Base-by-base conservation (phyloP, 345 rosid genomes). In the Citrus sp. region DNA sequence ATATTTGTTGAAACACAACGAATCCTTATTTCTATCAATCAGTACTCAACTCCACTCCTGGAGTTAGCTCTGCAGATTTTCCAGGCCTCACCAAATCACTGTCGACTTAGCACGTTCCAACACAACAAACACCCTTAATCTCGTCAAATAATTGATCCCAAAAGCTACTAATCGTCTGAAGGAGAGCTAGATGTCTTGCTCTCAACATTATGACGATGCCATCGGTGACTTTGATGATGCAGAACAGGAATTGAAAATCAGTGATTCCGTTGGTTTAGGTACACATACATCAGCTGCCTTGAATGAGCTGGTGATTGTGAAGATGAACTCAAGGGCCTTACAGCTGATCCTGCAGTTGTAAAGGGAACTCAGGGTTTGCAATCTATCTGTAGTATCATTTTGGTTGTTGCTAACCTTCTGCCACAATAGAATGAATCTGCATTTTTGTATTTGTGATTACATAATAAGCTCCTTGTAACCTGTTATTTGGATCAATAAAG, bases 391-490 rank as follows among this genome's bases (percentile, higher is more conserved):
- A 67, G 75, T 9, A 79, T 86, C 58, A 60, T 79, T 67, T 82
- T 83, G 34, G 82, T 77, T 74, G 77, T 81, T 69, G 74, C 86
- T 0, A 81, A 86, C 82, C 73, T 49, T 46, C 73, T 70, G 10
- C 73, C 38, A 5, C 7, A 5, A 27, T 70, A 5, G 51, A 70
- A 28, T 3, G 59, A 25, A 27, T 70, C 10, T 70, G n/a, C 9
- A 6, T 4, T 19, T 27, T 40, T 2, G 18, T 3, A 68, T 40
- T 38, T 1, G 28, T 18, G 9, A 46, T 10, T 9, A 27, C 8
- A 2, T 19, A 24, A 42, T 0, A 22, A 70, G 4, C 21, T 67
- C 16, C 51, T 37, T 22, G 27, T 10, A 67, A 4, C 71, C 51
- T n/a, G 51, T 5, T 67, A 21, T 38, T 38, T 3, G 6, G 55